Evolutionary conservation across 1,139 yeast genomes (phyloP).

Genomic region (Pichia cactophila): DNA sequence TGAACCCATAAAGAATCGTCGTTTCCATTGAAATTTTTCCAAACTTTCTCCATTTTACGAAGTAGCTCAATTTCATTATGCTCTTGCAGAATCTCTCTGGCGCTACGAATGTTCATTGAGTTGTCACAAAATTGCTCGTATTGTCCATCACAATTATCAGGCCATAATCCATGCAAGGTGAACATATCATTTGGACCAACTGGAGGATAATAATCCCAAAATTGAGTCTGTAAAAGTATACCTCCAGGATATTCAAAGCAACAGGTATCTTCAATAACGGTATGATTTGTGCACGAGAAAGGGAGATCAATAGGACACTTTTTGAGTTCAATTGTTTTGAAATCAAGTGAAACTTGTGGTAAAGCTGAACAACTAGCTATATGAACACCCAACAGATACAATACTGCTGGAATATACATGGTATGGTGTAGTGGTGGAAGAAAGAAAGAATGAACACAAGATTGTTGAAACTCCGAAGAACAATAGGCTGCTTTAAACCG

Average conservation of each 20-base stretch:
- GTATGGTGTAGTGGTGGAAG: not conserved
- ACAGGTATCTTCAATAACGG: conserved; percentile 49
- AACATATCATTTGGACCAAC: conserved; percentile 71
- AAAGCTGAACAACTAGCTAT: not conserved
- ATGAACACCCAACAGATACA: not conserved
- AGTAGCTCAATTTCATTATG: conserved; percentile 47
- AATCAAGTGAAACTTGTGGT: not conserved
- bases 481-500: too few relatives aligned
- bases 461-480: not conserved
- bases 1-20: conserved; percentile 84
- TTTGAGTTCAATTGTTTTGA: conserved; percentile 7
- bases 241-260: conserved; percentile 92
- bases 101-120: conserved; percentile 48
- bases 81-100: conserved; percentile 43
- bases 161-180: conserved; percentile 85
- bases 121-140: conserved; percentile 72
- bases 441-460: not conserved
- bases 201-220: conserved; percentile 89
- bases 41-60: conserved; percentile 47
- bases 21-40: conserved; percentile 74
- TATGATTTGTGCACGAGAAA: conserved; percentile 47
- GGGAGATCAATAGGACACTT: conserved; percentile 63
- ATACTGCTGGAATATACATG: not conserved
- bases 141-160: conserved; percentile 71
- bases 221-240: conserved; percentile 75